Percentiles rank a stretch among this genome's conserved stretches.
phyloP scores from a whole-genome alignment of 225 moss, liverwort and hornwort species.

The Asterella californica region DNA sequence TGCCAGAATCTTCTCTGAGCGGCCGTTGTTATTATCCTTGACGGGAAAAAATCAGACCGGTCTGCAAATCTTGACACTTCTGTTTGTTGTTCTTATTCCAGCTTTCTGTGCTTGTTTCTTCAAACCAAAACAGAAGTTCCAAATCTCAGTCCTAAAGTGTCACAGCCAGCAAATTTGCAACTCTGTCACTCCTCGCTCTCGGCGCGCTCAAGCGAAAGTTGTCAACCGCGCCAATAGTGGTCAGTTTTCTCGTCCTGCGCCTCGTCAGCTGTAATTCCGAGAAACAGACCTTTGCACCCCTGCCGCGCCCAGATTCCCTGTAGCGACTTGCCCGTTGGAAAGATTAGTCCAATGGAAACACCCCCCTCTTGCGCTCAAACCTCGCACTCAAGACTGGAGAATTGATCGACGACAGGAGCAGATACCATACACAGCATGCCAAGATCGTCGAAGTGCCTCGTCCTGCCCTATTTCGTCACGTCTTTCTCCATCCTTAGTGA shows the following conservation, averaged over 20 bases:
- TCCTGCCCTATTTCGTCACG: constrained; percentile 22
- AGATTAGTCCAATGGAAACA: constrained; percentile 2
- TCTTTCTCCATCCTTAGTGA: constrained; percentile 17
- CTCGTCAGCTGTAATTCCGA: background rate
- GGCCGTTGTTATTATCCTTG: background rate
- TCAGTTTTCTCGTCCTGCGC: background rate
- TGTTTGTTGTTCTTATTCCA: too few species aligned
- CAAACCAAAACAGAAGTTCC: background rate
- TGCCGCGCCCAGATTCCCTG: constrained; percentile 10
- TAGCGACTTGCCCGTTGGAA: constrained; percentile 18
- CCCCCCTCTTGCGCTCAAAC: background rate
- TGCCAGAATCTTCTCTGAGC: background rate
- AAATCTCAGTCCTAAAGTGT: background rate
- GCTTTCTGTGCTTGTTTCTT: background rate
- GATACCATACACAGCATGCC: constrained; percentile 19
- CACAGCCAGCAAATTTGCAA: background rate
- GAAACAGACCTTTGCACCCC: background rate
- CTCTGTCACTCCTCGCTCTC: background rate
- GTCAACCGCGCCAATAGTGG: constrained; percentile 4
- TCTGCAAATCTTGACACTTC: background rate
- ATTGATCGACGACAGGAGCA: constrained; percentile 17
- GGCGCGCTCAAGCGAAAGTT: constrained; percentile 1
- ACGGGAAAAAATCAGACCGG: background rate
- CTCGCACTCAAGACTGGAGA: constrained; percentile 8
- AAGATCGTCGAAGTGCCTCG: constrained; percentile 14